Evolutionary conservation across 306 rosid species (phyloP).

Genomic region (Carpinus fangiana): DNA sequence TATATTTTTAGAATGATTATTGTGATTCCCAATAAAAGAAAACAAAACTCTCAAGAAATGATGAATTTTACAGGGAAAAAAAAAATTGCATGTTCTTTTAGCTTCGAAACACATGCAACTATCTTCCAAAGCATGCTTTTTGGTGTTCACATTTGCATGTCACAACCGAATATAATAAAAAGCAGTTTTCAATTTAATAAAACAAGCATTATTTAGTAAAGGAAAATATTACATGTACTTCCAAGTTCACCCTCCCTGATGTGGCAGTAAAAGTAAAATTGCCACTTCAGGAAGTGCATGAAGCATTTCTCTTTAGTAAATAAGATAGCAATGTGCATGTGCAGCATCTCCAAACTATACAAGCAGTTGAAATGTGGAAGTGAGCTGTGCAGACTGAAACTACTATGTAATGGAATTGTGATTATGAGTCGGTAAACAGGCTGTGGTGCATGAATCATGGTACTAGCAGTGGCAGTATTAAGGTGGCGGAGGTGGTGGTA

Average conservation of each 20-base stretch:
- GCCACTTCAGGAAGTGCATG: too few species aligned
- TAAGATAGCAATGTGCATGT: not conserved
- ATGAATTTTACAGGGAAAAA: not conserved
- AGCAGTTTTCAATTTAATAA: not conserved
- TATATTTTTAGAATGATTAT: not conserved
- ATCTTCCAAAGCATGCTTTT: not conserved
- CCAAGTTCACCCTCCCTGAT: too few species aligned
- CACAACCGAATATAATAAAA: not conserved
- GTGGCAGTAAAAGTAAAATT: too few species aligned
- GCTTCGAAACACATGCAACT: not conserved
- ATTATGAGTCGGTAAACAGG: not conserved
- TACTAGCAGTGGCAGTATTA: not conserved
- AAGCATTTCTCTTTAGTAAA: not conserved
- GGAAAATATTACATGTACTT: too few species aligned
- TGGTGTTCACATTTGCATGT: not conserved
- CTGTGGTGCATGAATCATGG: not conserved
- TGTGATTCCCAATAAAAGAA: not conserved
- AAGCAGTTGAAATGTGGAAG: not conserved
- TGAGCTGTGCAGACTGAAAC: not conserved
- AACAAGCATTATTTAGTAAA: not conserved
- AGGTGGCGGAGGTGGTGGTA: not conserved
- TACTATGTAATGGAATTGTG: not conserved
- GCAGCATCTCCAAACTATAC: not conserved
- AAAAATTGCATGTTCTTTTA: not conserved
- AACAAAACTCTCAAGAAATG: not conserved